Base-by-base conservation (phyloP, 257 asterid species). In the Gardenia jasminoides region DNA sequence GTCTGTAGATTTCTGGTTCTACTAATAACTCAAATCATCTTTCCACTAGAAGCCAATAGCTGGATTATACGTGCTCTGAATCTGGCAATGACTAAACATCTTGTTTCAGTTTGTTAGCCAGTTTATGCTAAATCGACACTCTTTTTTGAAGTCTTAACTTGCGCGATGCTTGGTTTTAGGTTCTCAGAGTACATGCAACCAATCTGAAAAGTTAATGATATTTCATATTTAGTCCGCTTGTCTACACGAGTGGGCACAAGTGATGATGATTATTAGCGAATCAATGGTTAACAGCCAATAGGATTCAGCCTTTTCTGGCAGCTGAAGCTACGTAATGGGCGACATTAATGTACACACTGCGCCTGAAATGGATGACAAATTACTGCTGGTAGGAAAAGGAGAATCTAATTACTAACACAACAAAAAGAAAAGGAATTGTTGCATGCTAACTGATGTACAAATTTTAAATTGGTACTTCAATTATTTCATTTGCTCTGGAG, bases 391-490 rank as follows among this genome's bases (percentile, higher is more conserved):
- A n/a, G 2, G 33, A 33, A n/a, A 59, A 39, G 31, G 19, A 61
- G 8, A 9, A 64, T 28, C 69, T 4, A 28, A 64, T 28, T 28
- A 3, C 39, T 26, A 5, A 13, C 30, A 69, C 26, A 13, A 52
- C 31, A 31, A 30, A 8, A 11, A n/a, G 20, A 41, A 28, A 56
- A 73, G 7, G 2, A 54, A 28, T 17, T 69, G 62, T 71, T 59
- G 17, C 9, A 30, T 58, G 72, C 6, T 11, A 62, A 47, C 8
- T 31, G 22, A 16, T 15, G n/a, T 70, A 19, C 16, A 77, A 39
- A 59, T 61, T 68, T 91, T 84, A 91, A 44, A 90, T 76, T 0
- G 98, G 97, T 47, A 87, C 95, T 89, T 92, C 92, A 36, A 88
- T 75, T 28, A 89, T 75, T 72, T 91, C 95, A 77, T 84, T 84